These are phyloP conservation scores for Schizosaccharomyces pombe DNA, from an alignment of 805 yeast genomes.

Conservation along the genomic window DNA sequence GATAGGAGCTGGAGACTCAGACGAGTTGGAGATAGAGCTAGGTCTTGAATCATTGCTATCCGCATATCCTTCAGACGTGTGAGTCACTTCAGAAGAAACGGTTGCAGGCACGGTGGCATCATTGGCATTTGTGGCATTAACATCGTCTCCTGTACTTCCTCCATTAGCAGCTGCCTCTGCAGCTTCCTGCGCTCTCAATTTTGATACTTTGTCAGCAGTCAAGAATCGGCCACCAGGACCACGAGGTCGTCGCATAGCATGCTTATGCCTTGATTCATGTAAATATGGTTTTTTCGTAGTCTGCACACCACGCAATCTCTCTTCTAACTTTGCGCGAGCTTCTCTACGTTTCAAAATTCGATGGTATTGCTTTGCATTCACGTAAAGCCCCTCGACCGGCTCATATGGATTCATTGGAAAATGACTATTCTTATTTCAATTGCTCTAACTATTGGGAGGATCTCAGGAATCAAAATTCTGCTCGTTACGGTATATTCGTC, in stretches of 20 bases:
- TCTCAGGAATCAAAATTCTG: too few relatives aligned
- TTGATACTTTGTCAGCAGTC: constrained; percentile 70
- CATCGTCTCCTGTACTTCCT: too few relatives aligned
- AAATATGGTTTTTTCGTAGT: constrained; percentile 39
- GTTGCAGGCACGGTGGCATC: too few relatives aligned
- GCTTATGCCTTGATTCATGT: constrained; percentile 93
- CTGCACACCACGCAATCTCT: constrained; percentile 24
- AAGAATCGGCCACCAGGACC: constrained; percentile 96
- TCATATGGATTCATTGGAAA: constrained; percentile 1
- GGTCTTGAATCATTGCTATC: too few relatives aligned
- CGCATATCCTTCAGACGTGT: too few relatives aligned
- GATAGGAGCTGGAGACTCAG: too few relatives aligned
- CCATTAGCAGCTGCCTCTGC: background rate
- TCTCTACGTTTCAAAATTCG: constrained; percentile 78
- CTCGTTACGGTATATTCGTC: too few relatives aligned
- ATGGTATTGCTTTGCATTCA: constrained; percentile 92
- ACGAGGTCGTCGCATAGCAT: constrained; percentile 96
- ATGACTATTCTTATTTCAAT: too few relatives aligned
- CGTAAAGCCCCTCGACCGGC: constrained; percentile 28
- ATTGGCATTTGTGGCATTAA: too few relatives aligned
- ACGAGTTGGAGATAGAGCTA: too few relatives aligned
- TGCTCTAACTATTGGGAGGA: too few relatives aligned
- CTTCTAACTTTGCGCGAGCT: constrained; percentile 84
- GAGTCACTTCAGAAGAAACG: too few relatives aligned
- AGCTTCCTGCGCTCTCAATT: constrained; percentile 19